Conservation (phyloP, 2,329 filamentous ascomycete genomes). For the Talaromyces verruculosus region DNA sequence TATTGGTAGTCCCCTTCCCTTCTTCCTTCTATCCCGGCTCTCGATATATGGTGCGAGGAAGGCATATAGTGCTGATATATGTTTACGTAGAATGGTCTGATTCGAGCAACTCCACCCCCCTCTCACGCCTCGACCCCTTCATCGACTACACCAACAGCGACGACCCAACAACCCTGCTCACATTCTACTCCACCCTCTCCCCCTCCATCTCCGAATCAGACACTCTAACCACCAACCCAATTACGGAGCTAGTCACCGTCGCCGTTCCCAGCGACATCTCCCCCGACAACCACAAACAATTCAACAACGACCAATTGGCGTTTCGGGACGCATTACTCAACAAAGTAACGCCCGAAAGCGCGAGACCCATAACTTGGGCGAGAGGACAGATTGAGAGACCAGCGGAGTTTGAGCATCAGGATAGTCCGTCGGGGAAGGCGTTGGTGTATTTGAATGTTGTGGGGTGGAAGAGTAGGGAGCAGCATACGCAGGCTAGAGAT, state of each 20-base stretch:
- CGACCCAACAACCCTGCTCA: slow-evolving; percentile 24
- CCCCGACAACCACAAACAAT: background rate
- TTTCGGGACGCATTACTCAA: slow-evolving; percentile 30
- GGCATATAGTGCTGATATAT: background rate
- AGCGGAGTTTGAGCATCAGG: slow-evolving; percentile 31
- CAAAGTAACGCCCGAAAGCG: slow-evolving; percentile 32
- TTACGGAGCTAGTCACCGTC: slow-evolving; percentile 52
- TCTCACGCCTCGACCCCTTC: slow-evolving; percentile 27
- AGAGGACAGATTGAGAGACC: slow-evolving; percentile 42
- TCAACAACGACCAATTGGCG: slow-evolving; percentile 22
- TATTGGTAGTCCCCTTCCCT: slow-evolving; percentile 31
- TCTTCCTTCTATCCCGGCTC: background rate
- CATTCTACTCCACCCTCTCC: slow-evolving; percentile 34
- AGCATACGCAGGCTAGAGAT: slow-evolving; percentile 50
- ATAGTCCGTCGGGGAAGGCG: slow-evolving; percentile 44
- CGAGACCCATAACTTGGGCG: slow-evolving; percentile 33
- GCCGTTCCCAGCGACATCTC: slow-evolving; percentile 43
- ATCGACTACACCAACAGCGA: slow-evolving; percentile 22
- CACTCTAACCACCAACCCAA: slow-evolving; percentile 40
- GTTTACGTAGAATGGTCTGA: slow-evolving; percentile 36
- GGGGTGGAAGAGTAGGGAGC: slow-evolving; percentile 55
- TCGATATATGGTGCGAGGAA: background rate
- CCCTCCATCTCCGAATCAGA: slow-evolving; percentile 30
- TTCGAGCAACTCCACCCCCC: slow-evolving; percentile 28
- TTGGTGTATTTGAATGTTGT: slow-evolving; percentile 47